A percentile compares a stretch with the other conserved stretches of the same genome.
These are phyloP conservation scores for Pleurotus citrinopileatus DNA, from an alignment of 768 basidiomycete genomes.

Conservation along the genomic window DNA sequence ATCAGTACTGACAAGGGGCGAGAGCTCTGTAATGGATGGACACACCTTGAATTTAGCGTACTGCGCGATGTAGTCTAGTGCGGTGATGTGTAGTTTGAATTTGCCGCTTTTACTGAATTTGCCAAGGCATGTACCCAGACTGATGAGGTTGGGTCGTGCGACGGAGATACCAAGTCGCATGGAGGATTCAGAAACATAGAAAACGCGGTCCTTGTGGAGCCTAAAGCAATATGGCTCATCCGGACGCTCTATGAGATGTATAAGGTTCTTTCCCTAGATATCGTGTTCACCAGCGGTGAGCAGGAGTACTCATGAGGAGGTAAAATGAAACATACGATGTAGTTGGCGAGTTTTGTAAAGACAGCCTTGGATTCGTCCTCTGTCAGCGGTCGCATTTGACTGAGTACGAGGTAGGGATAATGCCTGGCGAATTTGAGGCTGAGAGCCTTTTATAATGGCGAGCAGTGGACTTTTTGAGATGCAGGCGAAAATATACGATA, in stretches of 20 bases:
- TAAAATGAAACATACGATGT: constrained; percentile 61
- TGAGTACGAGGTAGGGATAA: constrained; percentile 17
- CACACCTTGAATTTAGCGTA: constrained; percentile 97
- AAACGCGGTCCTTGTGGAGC: constrained; percentile 91
- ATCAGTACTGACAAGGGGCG: background rate
- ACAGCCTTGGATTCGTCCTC: constrained; percentile 97
- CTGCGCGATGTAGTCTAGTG: constrained; percentile 89
- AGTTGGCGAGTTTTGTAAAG: constrained; percentile 96
- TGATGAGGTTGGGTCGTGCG: constrained; percentile 88
- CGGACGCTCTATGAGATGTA: constrained; percentile 90
- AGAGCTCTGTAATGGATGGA: background rate
- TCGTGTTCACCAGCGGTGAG: constrained; percentile 6
- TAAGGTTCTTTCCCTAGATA: constrained; percentile 87
- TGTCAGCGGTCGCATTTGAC: constrained; percentile 85
- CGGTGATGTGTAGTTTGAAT: constrained; percentile 95
- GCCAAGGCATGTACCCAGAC: constrained; percentile 94
- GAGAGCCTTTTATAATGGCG: constrained; percentile 1
- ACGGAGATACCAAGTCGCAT: constrained; percentile 93
- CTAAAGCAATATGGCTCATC: constrained; percentile 97
- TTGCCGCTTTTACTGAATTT: constrained; percentile 97
- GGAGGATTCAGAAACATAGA: constrained; percentile 92
- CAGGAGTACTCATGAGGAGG: background rate
- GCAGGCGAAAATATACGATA: background rate
- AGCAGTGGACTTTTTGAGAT: background rate
- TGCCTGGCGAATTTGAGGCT: constrained; percentile 14